A percentile compares a stretch with the other conserved stretches of the same genome.
These are phyloP conservation scores for Sordariomycetes sp. DNA, from an alignment of 2,329 filamentous ascomycete genomes.

Conservation along the genomic window DNA sequence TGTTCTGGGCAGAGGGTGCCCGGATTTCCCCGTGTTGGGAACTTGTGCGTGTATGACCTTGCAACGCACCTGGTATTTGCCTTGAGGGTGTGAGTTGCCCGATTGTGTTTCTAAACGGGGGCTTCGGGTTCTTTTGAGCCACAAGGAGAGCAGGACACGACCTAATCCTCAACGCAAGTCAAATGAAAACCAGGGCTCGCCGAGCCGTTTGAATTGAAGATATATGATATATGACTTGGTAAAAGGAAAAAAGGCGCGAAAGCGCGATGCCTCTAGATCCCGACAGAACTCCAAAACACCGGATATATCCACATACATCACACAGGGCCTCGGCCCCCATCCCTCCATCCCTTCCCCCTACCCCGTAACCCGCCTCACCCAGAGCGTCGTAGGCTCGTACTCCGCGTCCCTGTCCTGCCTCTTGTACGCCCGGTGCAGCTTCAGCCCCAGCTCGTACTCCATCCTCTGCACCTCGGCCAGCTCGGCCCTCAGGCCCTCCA, in stretches of 20 bases:
- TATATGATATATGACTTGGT: neutral
- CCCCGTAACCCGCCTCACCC: conserved; percentile 66
- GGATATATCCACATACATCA: neutral
- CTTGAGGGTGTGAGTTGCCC: too few relatives aligned
- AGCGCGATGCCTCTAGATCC: neutral
- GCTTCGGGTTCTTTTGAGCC: too few relatives aligned
- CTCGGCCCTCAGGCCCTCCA: conserved; percentile 54
- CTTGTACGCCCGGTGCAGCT: conserved; percentile 65
- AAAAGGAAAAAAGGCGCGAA: neutral
- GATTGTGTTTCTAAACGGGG: too few relatives aligned
- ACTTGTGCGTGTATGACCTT: too few relatives aligned
- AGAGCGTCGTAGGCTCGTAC: conserved; percentile 59
- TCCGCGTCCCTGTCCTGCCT: conserved; percentile 56
- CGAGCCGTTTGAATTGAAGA: neutral
- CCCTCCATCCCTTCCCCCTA: neutral
- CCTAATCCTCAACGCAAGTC: too few relatives aligned
- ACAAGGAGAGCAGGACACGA: neutral
- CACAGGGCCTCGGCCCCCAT: neutral
- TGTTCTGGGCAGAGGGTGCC: too few relatives aligned
- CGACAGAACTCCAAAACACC: neutral
- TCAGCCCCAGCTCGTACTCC: conserved; percentile 69
- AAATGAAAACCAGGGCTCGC: neutral
- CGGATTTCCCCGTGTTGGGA: too few relatives aligned
- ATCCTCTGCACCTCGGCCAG: conserved; percentile 64
- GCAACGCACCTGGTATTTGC: too few relatives aligned